Evolutionary conservation across 331 rosid genomes (phyloP), one percentile per base, ranked within the genome.

Genomic region (Malus hybrid): DNA sequence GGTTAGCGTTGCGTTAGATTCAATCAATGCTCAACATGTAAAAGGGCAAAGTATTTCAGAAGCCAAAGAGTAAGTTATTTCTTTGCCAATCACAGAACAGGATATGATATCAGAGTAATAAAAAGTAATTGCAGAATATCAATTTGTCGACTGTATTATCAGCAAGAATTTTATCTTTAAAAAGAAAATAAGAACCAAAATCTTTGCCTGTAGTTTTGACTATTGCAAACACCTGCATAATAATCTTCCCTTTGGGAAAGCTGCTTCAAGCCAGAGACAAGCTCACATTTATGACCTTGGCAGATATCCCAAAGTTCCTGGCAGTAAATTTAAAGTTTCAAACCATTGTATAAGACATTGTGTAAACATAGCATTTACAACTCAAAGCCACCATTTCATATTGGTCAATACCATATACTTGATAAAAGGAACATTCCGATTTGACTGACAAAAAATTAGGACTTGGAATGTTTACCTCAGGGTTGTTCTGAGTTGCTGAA

Each of bases 171-270:
- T 32, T 32, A 32, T 32, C 34, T 4, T 32, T 32, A 32, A 32
- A 32, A 32, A 32, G 34, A 32, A 32, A 32, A 32, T 32, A 32
- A 5, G 34, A 32, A 32, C 34, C 5, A 32, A 4, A 32, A 32
- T 32, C 34, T 1, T 32, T 32, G 86, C 98, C 98, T 93, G 96
- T 69, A 93, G 78, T 86, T 94, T 94, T 82, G 98, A 90, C 85
- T 94, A 96, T 73, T 94, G 98, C 90, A 90, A 86, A 85, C 98
- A 94, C 79, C 68, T 20, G 91, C 77, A 76, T 94, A 97, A 67
- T 90, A 90, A 79, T 88, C 93, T 85, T 94, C 98, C 82, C 93
- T 87, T 83, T 83, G 87, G 44, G 96, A 86, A 7, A 93, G 94
- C 79, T 90, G 85, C 86, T 82, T 92, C 83, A 91, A 81, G 44